These are phyloP conservation scores for Cutaneotrichosporon curvatum DNA, from an alignment of 1,284 basidiomycete genomes.

Conservation along the genomic window DNA sequence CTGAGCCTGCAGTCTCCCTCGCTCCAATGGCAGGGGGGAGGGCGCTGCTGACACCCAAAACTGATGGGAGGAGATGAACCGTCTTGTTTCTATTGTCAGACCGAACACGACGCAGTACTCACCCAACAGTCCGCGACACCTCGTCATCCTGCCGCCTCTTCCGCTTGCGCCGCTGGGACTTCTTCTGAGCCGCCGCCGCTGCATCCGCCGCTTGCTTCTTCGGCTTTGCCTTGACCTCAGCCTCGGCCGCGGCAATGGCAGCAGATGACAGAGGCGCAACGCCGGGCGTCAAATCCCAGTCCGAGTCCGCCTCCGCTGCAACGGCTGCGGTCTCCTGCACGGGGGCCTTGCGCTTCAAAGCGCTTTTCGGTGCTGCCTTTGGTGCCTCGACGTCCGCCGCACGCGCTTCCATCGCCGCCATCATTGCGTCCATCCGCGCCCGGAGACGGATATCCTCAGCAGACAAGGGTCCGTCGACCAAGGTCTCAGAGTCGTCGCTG, in stretches of 20 bases:
- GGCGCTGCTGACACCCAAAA: conserved; percentile 6
- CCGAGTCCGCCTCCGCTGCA: conserved; percentile 8
- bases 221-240: neutral
- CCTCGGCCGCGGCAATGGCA: conserved; percentile 12
- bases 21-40: conserved; percentile 27
- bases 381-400: conserved; percentile 15
- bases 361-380: neutral
- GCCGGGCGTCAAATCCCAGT: conserved; percentile 8
- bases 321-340: neutral
- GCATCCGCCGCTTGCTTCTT: conserved; percentile 6
- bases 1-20: conserved; percentile 1
- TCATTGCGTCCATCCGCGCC: conserved; percentile 30
- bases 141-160: conserved; percentile 3
- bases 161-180: neutral
- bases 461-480: conserved; percentile 22
- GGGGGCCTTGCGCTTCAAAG: conserved; percentile 5
- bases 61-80: conserved; percentile 21
- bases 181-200: conserved; percentile 4
- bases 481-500: conserved; percentile 32
- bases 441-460: conserved; percentile 17
- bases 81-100: conserved; percentile 12
- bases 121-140: conserved; percentile 4
- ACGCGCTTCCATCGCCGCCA: conserved; percentile 33
- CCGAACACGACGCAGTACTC: neutral
- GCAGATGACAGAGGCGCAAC: conserved; percentile 12